Percentiles rank a stretch among this genome's conserved stretches.
These are phyloP conservation scores for Boletus sp. DNA, from an alignment of 1,284 basidiomycete species.

Conservation along the genomic window DNA sequence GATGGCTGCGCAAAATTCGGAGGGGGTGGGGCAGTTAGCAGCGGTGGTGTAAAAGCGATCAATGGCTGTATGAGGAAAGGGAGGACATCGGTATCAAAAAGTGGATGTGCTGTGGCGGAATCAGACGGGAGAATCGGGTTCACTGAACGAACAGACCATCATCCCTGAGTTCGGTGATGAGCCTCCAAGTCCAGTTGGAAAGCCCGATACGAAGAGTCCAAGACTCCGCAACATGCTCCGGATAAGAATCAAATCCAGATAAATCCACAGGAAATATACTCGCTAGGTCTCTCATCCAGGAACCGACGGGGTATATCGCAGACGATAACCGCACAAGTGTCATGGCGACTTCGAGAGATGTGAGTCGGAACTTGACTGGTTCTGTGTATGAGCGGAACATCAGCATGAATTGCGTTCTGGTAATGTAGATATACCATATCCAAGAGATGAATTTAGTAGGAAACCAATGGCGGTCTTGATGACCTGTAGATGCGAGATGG, in stretches of 20 bases:
- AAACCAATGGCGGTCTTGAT: conserved; percentile 77
- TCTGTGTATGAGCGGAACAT: conserved; percentile 41
- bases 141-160: conserved; percentile 43
- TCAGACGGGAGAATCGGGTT: conserved; percentile 12
- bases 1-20: conserved; percentile 42
- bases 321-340: conserved; percentile 66
- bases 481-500: conserved; percentile 62
- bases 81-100: conserved; percentile 59
- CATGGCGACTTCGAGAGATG: conserved; percentile 59
- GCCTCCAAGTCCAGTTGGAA: conserved; percentile 73
- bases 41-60: conserved; percentile 53
- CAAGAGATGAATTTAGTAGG: conserved; percentile 74
- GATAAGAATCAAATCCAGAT: conserved; percentile 14
- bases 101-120: conserved; percentile 41
- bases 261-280: conserved; percentile 26
- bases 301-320: conserved; percentile 65
- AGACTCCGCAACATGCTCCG: conserved; percentile 43
- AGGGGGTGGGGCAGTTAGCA: conserved; percentile 36
- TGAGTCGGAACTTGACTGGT: conserved; percentile 62
- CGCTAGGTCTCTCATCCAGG: conserved; percentile 45
- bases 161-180: conserved; percentile 62
- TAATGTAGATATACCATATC: conserved; percentile 53
- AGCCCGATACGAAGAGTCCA: conserved; percentile 65
- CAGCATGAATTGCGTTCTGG: not conserved
- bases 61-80: conserved; percentile 60